Evolutionary conservation across 2,329 filamentous ascomycete genomes (phyloP), one percentile per base, ranked within the genome.

Genomic region (Trichophyton benhamiae): DNA sequence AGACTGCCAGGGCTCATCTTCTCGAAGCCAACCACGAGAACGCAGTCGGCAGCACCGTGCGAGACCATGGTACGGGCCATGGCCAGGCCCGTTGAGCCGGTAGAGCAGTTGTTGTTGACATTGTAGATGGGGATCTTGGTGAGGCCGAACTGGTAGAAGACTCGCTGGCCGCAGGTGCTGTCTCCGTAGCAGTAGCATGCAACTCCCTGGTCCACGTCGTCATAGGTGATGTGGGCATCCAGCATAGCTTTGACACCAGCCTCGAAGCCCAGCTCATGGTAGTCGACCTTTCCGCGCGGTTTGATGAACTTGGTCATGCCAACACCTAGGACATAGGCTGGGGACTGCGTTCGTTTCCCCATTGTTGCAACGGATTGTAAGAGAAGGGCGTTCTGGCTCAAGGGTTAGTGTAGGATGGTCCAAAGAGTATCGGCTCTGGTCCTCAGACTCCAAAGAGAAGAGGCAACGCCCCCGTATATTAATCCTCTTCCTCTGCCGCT

Each of bases 251-350:
- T 95, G 72, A 94, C 80, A 67, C 90, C 90, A 9, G 91, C 91
- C 76, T 96, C 91, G 74, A 91, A 96, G 61, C 91, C 91, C 25
- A 96, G 85, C 72, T 96, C 91, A 6, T 90, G 90, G 78, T 96
- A 96, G 78, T 96, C 91, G 66, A 95, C 88, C 74, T 92, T 92
- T 72, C 90, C 89, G 61, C 91, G 85, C 48, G 91, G 91, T 80
- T 96, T 96, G 83, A 96, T 92, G 83, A 97, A 97, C 77, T 95
- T 95, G 78, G 92, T 97, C 89, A 97, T 94, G 78, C 92, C 92
- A 68, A 97, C 94, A 79, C 92, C 92, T 64, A 97, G 85, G 72
- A 97, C 89, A 80, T 97, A 97, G 80, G 81, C 81, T 68, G 81
- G 81, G 65, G 79, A 76, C 61, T 72, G 71, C 70, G 74, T 67